phyloP scores from a whole-genome alignment of 164 flowering plant genomes.

The Magnolia changhungtana region DNA sequence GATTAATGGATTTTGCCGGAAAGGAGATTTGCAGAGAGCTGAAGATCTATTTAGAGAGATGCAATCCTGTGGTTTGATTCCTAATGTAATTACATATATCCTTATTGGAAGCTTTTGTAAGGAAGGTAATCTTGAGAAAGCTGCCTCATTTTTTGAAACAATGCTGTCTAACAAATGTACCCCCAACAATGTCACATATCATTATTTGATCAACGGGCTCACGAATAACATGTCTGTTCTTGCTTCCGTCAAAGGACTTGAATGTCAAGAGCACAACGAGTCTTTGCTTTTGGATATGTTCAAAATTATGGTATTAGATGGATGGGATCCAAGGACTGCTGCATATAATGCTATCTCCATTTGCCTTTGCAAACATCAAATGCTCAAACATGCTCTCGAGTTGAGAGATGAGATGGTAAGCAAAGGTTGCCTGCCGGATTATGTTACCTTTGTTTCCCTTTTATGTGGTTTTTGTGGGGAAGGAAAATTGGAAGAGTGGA shows the following conservation, averaged over 20 bases:
- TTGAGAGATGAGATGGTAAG: slow-evolving; percentile 41
- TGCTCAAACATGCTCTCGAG: slow-evolving; percentile 54
- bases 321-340: slow-evolving; percentile 45
- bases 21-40: slow-evolving; percentile 44
- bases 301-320: slow-evolving; percentile 50
- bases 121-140: slow-evolving; percentile 53
- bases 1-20: slow-evolving; percentile 70
- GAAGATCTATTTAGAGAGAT: slow-evolving; percentile 48
- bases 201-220: slow-evolving; percentile 58
- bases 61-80: slow-evolving; percentile 46
- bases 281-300: slow-evolving; percentile 40
- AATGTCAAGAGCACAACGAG: slow-evolving; percentile 20
- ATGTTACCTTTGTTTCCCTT: slow-evolving; percentile 57
- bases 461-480: slow-evolving; percentile 60
- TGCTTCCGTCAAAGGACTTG: slow-evolving; percentile 17
- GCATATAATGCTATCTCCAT: slow-evolving; percentile 53
- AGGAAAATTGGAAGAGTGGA: slow-evolving; percentile 64
- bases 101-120: slow-evolving; percentile 63
- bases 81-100: slow-evolving; percentile 78
- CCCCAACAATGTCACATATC: slow-evolving; percentile 65
- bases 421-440: slow-evolving; percentile 43
- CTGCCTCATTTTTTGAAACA: slow-evolving; percentile 53
- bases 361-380: slow-evolving; percentile 59
- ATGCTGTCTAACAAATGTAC: slow-evolving; percentile 63
- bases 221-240: slow-evolving; percentile 19